These are phyloP conservation scores for Trichoderma lentiforme DNA, from an alignment of 2,329 filamentous ascomycete species.

Conservation along the genomic window DNA sequence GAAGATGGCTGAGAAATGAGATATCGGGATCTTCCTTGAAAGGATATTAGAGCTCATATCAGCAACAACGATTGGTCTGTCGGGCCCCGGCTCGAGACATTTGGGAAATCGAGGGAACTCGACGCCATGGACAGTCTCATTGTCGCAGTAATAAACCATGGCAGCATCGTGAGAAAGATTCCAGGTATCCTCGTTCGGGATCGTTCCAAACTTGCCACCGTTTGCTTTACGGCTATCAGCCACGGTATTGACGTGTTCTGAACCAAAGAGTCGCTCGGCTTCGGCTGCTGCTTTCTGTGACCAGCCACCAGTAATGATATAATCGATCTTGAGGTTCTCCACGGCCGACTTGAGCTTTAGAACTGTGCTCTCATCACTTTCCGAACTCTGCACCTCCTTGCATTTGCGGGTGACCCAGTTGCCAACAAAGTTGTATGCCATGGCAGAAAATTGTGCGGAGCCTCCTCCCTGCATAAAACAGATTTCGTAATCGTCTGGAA, in stretches of 20 bases:
- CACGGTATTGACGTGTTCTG: conserved; percentile 62
- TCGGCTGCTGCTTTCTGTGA: conserved; percentile 86
- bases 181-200: conserved; percentile 76
- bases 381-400: not conserved
- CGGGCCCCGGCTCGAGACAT: conserved; percentile 52
- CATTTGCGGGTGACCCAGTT: not conserved
- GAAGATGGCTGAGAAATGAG: conserved; percentile 75
- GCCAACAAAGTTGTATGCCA: not conserved
- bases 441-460: conserved; percentile 66
- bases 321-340: conserved; percentile 75
- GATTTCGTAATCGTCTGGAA: conserved; percentile 83
- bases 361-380: too few relatives aligned
- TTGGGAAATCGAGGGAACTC: conserved; percentile 78
- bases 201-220: conserved; percentile 77
- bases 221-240: conserved; percentile 61
- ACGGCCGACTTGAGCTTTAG: not conserved
- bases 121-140: conserved; percentile 91
- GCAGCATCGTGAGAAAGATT: conserved; percentile 65
- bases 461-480: conserved; percentile 87
- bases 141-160: conserved; percentile 87
- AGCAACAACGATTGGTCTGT: conserved; percentile 74
- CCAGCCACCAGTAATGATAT: conserved; percentile 74
- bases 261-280: conserved; percentile 55
- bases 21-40: conserved; percentile 70
- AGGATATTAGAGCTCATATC: conserved; percentile 97